Base-by-base conservation (phyloP, 2,329 filamentous ascomycete species). In the Fusarium brachygibbosum region DNA sequence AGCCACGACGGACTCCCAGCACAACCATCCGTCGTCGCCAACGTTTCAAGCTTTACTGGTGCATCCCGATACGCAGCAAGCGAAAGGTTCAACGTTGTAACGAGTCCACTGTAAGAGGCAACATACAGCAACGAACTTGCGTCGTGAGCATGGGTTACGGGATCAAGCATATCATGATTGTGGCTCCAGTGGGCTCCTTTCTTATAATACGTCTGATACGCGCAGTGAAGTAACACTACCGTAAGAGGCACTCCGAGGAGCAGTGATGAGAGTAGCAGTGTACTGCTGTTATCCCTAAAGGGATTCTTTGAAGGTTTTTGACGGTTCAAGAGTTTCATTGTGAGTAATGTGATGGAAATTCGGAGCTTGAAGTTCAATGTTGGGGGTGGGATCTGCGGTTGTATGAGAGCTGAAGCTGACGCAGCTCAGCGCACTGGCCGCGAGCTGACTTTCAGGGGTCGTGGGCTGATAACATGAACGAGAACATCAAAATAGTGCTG, bases 1-100 rank as follows among this genome's bases (percentile, higher is more conserved):
- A 91, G 79, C 88, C 89, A 91, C 13, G 87, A 85, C 7, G 89
- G 86, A 63, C 83, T 85, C 3, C 80, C 77, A 12, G 82, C 85
- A 76, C 88, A 90, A 34, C 79, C 80, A 52, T 79, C 81, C 23
- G 80, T 81, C 5, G 77, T 76, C 52, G 81, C 81, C 19, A 85
- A 76, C 21, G 77, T 73, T 69, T 80, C 76, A 62, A 89, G 81
- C 21, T 48, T 35, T 16, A 61, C n/a, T 23, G 58, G 58, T 7
- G 32, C 21, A 31, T 51, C 31, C 29, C 58, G 67, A 67, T 70
- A 62, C 66, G 66, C 69, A 21, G 53, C 53, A 23, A 50, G 31
- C 2, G 76, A 80, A 58, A 85, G 75, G 63, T 82, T 80, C 51
- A 86, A 78, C n/a, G 83, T 84, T 21, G 82, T 84, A 67, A 87